phyloP scores from a whole-genome alignment of 2,329 filamentous ascomycete species.

The Neurospora sp. region DNA sequence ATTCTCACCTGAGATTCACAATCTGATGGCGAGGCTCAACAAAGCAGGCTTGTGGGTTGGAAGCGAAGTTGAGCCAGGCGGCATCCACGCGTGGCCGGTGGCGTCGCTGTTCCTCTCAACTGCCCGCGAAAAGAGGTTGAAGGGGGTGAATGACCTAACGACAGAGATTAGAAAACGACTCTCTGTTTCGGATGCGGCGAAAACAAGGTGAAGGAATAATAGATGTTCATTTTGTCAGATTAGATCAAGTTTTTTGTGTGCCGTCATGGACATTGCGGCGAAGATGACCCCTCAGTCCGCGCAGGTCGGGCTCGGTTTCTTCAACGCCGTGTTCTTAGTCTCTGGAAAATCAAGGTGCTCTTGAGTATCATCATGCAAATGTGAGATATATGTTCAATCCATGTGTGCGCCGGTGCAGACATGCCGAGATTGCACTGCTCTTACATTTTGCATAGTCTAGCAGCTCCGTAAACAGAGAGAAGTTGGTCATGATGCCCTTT shows the following conservation, averaged over 20 bases:
- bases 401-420: not conserved
- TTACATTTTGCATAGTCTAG: not conserved
- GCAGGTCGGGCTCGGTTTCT: constrained; percentile 38
- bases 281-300: constrained; percentile 36
- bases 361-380: constrained; percentile 16
- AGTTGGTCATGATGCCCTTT: not conserved
- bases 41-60: constrained; percentile 44
- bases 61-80: constrained; percentile 50
- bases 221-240: constrained; percentile 37
- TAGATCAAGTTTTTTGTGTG: constrained; percentile 52
- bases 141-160: constrained; percentile 37
- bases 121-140: constrained; percentile 37
- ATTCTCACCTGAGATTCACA: constrained; percentile 58
- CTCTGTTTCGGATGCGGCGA: constrained; percentile 14
- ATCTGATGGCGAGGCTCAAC: constrained; percentile 45
- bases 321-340: constrained; percentile 23
- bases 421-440: not conserved
- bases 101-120: constrained; percentile 49
- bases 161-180: constrained; percentile 25
- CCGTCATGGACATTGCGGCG: constrained; percentile 31
- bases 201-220: constrained; percentile 9
- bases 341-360: constrained; percentile 23
- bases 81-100: constrained; percentile 77
- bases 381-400: not conserved
- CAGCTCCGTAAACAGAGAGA: not conserved